Percentiles rank a stretch among this genome's conserved stretches.
phyloP scores from a whole-genome alignment of 2,329 filamentous ascomycete genomes.

The Purpureocillium lavendulum region DNA sequence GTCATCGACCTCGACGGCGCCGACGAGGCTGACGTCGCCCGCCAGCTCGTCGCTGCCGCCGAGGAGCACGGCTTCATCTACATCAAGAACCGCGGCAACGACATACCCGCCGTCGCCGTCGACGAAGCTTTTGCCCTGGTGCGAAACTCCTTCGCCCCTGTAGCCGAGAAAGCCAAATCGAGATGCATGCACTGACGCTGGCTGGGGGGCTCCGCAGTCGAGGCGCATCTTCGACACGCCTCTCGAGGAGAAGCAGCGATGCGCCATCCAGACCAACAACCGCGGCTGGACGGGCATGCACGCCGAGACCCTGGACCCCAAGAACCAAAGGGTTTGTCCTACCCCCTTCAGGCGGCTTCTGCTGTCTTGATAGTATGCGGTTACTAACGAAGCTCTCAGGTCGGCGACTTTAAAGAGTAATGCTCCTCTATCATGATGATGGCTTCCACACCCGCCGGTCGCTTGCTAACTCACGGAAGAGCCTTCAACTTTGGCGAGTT shows the following conservation, averaged over 20 bases:
- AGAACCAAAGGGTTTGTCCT: conserved; percentile 60
- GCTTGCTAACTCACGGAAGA: conserved; percentile 33
- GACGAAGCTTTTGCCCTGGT: conserved; percentile 68
- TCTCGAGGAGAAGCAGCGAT: conserved; percentile 62
- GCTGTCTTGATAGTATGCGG: too few species aligned
- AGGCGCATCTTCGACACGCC: conserved; percentile 64
- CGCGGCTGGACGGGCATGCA: conserved; percentile 86
- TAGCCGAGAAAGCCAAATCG: not conserved
- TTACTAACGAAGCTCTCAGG: too few species aligned
- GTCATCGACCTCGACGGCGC: conserved; percentile 69
- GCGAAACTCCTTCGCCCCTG: conserved; percentile 13
- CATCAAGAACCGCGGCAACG: conserved; percentile 64
- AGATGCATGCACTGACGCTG: too few species aligned
- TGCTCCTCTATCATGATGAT: not conserved
- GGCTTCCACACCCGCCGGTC: not conserved
- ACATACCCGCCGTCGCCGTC: conserved; percentile 59
- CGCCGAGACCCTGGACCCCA: conserved; percentile 78
- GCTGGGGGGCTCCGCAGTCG: conserved; percentile 47
- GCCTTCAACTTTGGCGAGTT: conserved; percentile 91
- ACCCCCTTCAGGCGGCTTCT: not conserved
- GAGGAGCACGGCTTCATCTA: conserved; percentile 84
- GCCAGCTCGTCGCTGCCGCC: conserved; percentile 70
- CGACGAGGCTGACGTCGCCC: conserved; percentile 43
- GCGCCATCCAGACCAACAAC: conserved; percentile 72
- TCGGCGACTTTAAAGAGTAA: conserved; percentile 83